Percentiles rank a stretch among this genome's conserved stretches.
Evolutionary conservation across 306 rosid genomes (phyloP).

Genomic region (Lathyrus oleraceus): DNA sequence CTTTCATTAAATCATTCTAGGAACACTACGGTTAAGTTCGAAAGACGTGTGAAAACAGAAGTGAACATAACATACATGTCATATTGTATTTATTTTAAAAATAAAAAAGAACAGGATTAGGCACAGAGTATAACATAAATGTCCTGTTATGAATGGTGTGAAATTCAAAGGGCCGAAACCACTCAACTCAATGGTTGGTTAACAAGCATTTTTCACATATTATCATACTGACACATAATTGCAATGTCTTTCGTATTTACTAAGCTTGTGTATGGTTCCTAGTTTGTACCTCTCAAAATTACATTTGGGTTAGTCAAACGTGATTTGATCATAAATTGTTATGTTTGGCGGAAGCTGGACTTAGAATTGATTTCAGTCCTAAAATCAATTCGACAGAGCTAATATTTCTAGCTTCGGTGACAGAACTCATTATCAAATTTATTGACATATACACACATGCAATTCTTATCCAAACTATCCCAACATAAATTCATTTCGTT

Average conservation of each 20-base stretch:
- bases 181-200: background rate
- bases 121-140: background rate
- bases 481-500: no score
- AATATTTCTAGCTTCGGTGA: no score
- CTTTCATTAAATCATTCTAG: background rate
- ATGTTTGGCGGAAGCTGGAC: no score
- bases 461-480: no score
- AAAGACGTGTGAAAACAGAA: background rate
- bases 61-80: background rate
- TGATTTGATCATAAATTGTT: no score
- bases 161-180: background rate
- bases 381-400: no score
- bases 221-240: background rate
- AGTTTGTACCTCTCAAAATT: no score
- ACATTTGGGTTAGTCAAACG: no score
- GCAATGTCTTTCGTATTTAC: background rate
- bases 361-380: no score
- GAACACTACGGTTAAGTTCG: background rate
- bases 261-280: no score
- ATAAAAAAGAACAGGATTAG: background rate
- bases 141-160: background rate
- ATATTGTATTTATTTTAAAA: background rate
- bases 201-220: background rate
- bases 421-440: no score
- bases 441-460: no score